A percentile compares a stretch with the other conserved stretches of the same genome.
Conservation (phyloP, 768 basidiomycete genomes). For the Hygrocybe coccinea region DNA sequence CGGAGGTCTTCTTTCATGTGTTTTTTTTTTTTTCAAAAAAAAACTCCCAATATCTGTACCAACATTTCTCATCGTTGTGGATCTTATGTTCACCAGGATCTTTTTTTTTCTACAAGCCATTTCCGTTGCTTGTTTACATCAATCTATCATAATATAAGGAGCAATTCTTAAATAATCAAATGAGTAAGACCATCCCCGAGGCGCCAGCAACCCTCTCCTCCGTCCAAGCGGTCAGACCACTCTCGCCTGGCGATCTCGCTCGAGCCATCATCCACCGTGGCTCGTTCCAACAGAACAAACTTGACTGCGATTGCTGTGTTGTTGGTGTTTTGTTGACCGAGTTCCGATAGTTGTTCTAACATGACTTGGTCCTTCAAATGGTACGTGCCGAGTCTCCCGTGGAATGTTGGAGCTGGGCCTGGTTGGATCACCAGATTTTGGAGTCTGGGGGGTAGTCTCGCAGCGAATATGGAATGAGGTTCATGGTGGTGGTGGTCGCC, state of each 20-base stretch:
- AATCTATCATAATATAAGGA: not conserved
- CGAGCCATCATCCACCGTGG: not conserved
- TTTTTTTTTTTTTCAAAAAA: not conserved
- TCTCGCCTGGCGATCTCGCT: slow-evolving; percentile 15
- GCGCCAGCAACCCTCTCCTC: slow-evolving; percentile 14
- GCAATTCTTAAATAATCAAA: too few species aligned
- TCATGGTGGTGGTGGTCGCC: too few species aligned
- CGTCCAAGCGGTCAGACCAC: slow-evolving; percentile 18
- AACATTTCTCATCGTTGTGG: not conserved
- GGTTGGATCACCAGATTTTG: slow-evolving; percentile 27
- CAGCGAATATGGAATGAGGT: slow-evolving; percentile 14
- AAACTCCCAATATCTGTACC: not conserved
- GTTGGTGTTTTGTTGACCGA: not conserved
- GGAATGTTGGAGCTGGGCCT: slow-evolving; percentile 16
- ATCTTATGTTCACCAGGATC: not conserved
- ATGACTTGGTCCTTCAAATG: slow-evolving; percentile 27
- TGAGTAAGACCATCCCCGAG: too few species aligned
- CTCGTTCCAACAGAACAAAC: not conserved
- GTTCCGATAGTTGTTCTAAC: slow-evolving; percentile 23
- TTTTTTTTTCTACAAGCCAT: too few species aligned
- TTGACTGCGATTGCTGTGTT: not conserved
- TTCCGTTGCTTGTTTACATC: too few species aligned
- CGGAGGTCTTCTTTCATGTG: not conserved
- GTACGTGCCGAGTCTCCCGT: slow-evolving; percentile 10
- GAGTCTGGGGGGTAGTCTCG: slow-evolving; percentile 25